These are phyloP conservation scores for Boletus rubescentipes DNA, from an alignment of 768 basidiomycete genomes.

Conservation along the genomic window DNA sequence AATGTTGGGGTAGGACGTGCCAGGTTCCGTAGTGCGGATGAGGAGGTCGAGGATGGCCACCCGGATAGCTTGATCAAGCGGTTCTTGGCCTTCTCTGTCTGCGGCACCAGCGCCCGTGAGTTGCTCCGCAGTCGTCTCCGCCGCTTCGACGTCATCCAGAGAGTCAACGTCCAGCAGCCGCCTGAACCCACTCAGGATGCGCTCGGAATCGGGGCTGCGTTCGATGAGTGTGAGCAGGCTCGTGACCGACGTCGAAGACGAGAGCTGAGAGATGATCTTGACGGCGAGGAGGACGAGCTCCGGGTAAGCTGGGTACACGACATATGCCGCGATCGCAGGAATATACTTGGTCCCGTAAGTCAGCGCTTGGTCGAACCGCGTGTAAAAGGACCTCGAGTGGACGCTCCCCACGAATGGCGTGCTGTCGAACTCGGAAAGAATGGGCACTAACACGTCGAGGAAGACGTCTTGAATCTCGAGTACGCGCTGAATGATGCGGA, in stretches of 20 bases:
- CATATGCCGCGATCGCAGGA: slow-evolving; percentile 80
- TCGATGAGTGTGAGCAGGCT: slow-evolving; percentile 78
- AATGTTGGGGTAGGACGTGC: slow-evolving; percentile 71
- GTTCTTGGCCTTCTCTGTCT: slow-evolving; percentile 43
- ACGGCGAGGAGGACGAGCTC: slow-evolving; percentile 77
- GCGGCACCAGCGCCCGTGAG: slow-evolving; percentile 74
- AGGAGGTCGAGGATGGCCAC: slow-evolving; percentile 80
- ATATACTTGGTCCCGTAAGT: slow-evolving; percentile 69
- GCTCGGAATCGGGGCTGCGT: slow-evolving; percentile 78
- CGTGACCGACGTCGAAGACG: slow-evolving; percentile 63
- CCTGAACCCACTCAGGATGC: slow-evolving; percentile 79
- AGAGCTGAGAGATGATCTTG: slow-evolving; percentile 70
- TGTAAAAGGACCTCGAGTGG: slow-evolving; percentile 68
- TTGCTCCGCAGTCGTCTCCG: slow-evolving; percentile 61
- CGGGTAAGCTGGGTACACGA: slow-evolving; percentile 62
- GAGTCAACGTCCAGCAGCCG: slow-evolving; percentile 63
- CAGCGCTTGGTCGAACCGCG: slow-evolving; percentile 70
- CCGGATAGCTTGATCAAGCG: slow-evolving; percentile 67
- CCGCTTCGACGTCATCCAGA: slow-evolving; percentile 54
- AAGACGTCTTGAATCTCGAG: slow-evolving; percentile 88
- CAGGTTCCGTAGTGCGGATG: slow-evolving; percentile 67
- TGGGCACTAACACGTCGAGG: slow-evolving; percentile 81
- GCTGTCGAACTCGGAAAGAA: slow-evolving; percentile 65
- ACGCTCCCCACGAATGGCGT: slow-evolving; percentile 51
- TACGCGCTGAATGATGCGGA: slow-evolving; percentile 78